Evolutionary conservation across 768 basidiomycete species (phyloP).

Genomic region (Suillus brevipes): DNA sequence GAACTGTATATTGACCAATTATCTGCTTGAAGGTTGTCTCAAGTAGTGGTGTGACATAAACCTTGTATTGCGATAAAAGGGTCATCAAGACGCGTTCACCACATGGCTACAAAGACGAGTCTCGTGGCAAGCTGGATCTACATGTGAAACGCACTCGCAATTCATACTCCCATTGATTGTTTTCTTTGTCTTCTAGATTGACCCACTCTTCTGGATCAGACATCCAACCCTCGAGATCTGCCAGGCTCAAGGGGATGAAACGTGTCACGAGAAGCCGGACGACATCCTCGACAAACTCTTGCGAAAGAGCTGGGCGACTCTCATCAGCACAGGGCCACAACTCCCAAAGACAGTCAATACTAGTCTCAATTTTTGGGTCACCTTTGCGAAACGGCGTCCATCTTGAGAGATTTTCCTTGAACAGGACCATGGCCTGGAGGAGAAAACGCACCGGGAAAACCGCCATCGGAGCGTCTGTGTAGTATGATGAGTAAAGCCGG

Average conservation of each 20-base stretch:
- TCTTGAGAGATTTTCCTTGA: conserved; percentile 78
- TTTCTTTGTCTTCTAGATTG: conserved; percentile 84
- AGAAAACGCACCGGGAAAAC: conserved; percentile 78
- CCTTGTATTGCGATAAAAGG: conserved; percentile 65
- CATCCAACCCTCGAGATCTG: conserved; percentile 83
- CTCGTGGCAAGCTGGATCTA: not conserved
- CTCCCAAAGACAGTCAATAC: conserved; percentile 36
- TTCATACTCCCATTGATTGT: conserved; percentile 92
- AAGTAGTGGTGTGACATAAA: conserved; percentile 69
- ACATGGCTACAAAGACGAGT: conserved; percentile 62
- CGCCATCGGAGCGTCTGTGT: conserved; percentile 58
- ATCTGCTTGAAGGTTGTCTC: conserved; percentile 57
- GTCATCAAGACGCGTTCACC: conserved; percentile 91
- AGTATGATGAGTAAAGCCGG: not conserved
- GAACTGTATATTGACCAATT: conserved; percentile 46
- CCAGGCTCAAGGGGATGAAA: conserved; percentile 80
- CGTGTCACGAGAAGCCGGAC: conserved; percentile 76
- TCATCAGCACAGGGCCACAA: conserved; percentile 16
- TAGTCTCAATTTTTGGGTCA: conserved; percentile 57
- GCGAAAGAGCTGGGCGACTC: conserved; percentile 50
- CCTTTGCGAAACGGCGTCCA: conserved; percentile 70
- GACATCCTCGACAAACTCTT: conserved; percentile 71
- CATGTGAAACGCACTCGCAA: conserved; percentile 63
- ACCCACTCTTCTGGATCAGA: conserved; percentile 95
- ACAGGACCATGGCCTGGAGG: conserved; percentile 83